Conservation (phyloP, 192 early-diverging fungal genomes). For the Coemansia sp. region DNA sequence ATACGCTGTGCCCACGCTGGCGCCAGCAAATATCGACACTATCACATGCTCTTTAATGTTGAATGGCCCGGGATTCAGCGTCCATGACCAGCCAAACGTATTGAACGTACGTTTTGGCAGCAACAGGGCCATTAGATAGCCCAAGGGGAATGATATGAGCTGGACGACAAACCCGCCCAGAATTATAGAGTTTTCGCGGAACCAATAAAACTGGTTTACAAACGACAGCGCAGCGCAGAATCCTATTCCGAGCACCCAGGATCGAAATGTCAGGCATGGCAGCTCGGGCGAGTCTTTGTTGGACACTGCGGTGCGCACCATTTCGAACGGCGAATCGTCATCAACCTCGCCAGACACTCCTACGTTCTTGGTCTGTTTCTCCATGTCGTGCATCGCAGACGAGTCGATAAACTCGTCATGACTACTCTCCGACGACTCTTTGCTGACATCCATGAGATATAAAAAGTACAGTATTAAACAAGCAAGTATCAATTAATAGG, state of each 20-base stretch:
- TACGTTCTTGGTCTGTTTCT: constrained; percentile 5
- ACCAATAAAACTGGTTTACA: constrained; percentile 82
- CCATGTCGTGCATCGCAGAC: neutral
- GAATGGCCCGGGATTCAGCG: constrained; percentile 86
- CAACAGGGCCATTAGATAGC: constrained; percentile 61
- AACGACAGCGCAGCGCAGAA: constrained; percentile 66
- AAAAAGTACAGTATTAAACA: neutral
- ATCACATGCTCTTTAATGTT: constrained; percentile 87
- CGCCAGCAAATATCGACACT: constrained; percentile 75
- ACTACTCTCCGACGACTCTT: neutral
- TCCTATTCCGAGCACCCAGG: constrained; percentile 70
- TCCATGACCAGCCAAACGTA: constrained; percentile 54
- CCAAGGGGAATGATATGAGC: constrained; percentile 74
- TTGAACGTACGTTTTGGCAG: constrained; percentile 58
- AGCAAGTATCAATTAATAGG: neutral
- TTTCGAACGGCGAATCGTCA: constrained; percentile 65
- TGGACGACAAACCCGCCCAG: constrained; percentile 70
- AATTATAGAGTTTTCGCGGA: constrained; percentile 77
- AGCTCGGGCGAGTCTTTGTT: constrained; percentile 66
- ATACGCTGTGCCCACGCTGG: constrained; percentile 70
- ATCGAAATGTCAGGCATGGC: constrained; percentile 72
- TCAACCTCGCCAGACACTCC: neutral
- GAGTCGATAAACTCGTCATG: neutral
- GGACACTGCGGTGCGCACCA: constrained; percentile 67
- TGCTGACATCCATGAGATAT: neutral